These are phyloP conservation scores for Chiua sp. DNA, from an alignment of 1,284 basidiomycete genomes.

Conservation along the genomic window DNA sequence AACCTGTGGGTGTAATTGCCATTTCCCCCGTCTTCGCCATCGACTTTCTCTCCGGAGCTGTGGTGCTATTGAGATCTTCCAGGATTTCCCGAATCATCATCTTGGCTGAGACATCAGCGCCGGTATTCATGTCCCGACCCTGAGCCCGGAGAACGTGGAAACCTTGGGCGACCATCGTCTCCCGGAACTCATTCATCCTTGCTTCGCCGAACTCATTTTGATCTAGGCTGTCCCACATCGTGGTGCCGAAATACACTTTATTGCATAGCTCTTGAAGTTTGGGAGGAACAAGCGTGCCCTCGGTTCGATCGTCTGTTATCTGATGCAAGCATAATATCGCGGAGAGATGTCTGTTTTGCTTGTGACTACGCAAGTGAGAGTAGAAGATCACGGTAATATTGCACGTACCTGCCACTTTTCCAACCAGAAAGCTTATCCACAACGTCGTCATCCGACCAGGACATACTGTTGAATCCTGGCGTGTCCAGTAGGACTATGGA, in stretches of 20 bases:
- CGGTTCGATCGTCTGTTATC: conserved; percentile 51
- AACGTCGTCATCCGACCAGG: conserved; percentile 22
- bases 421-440: conserved; percentile 22
- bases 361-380: conserved; percentile 30
- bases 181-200: conserved; percentile 30
- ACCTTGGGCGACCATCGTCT: not conserved
- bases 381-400: not conserved
- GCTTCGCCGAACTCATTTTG: not conserved
- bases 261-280: conserved; percentile 42
- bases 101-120: not conserved
- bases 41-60: too few species aligned
- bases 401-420: conserved; percentile 11
- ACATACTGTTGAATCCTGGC: not conserved
- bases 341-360: conserved; percentile 35
- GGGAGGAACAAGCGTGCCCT: conserved; percentile 46
- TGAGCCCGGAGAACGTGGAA: not conserved
- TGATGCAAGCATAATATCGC: conserved; percentile 56
- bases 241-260: conserved; percentile 47
- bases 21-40: too few species aligned
- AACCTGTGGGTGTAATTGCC: too few species aligned
- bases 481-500: conserved; percentile 7
- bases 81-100: not conserved
- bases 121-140: not conserved
- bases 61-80: not conserved
- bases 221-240: conserved; percentile 28